Evolutionary conservation across 306 rosid genomes (phyloP).

Genomic region (Lathyrus oleraceus): DNA sequence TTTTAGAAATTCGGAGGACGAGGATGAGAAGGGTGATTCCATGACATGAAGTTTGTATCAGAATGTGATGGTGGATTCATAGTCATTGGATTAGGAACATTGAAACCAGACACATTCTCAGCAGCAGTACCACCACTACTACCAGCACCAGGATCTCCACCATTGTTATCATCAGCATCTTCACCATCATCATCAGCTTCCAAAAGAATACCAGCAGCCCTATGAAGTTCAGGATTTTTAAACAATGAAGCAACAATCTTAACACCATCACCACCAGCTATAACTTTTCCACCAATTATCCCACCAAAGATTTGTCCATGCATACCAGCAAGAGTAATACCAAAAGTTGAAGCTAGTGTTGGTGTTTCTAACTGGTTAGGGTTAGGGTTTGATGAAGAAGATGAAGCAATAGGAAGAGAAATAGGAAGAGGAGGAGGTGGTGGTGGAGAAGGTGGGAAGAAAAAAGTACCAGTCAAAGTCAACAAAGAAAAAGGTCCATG

Average conservation of each 20-base stretch:
- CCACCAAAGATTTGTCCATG: slow-evolving; percentile 83
- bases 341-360: slow-evolving; percentile 29
- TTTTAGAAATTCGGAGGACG: slow-evolving; percentile 35
- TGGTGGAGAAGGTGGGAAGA: neutral
- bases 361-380: neutral
- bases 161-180: neutral
- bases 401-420: neutral
- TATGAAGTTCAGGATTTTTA: slow-evolving; percentile 45
- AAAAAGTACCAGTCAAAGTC: slow-evolving; percentile 34
- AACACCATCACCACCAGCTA: slow-evolving; percentile 47
- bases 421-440: neutral
- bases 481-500: slow-evolving; percentile 52
- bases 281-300: slow-evolving; percentile 51
- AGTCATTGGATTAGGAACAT: neutral
- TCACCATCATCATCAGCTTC: neutral
- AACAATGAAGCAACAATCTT: slow-evolving; percentile 40
- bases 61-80: slow-evolving; percentile 14
- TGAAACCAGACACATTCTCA: slow-evolving; percentile 3
- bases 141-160: neutral
- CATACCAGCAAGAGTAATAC: slow-evolving; percentile 46
- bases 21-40: slow-evolving; percentile 37
- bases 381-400: neutral
- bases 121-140: neutral
- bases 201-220: slow-evolving; percentile 28
- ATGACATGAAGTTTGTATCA: slow-evolving; percentile 40